Evolutionary conservation across 2,329 filamentous ascomycete genomes (phyloP).

Genomic region (Orbilia quercus): DNA sequence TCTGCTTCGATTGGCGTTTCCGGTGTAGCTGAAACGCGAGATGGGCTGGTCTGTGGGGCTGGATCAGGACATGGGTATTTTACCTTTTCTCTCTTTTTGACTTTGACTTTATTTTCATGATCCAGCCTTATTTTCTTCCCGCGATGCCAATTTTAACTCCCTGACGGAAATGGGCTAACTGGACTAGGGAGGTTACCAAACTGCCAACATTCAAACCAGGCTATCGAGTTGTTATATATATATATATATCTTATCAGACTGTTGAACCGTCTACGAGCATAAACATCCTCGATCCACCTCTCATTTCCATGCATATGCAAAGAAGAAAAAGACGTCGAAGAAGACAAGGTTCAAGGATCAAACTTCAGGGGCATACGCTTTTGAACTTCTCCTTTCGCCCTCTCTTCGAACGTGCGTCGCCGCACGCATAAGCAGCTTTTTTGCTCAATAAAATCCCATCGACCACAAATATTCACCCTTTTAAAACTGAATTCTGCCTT

Average conservation of each 20-base stretch:
- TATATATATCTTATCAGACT: too few species aligned
- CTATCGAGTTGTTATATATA: too few species aligned
- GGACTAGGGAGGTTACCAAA: neutral
- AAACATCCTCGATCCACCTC: too few species aligned
- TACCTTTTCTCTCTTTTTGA: too few species aligned
- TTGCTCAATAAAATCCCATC: constrained; percentile 1
- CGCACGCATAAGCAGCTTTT: constrained; percentile 4
- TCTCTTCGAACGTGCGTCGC: constrained; percentile 4
- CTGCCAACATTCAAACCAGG: neutral
- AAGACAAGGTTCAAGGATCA: neutral
- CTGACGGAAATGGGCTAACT: neutral
- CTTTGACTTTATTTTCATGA: too few species aligned
- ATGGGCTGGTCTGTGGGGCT: constrained; percentile 27
- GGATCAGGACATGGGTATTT: constrained; percentile 46
- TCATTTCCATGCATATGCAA: too few species aligned
- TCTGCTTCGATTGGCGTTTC: constrained; percentile 54
- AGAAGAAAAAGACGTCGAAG: too few species aligned
- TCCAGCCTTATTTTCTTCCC: constrained; percentile 1
- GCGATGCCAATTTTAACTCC: constrained; percentile 8
- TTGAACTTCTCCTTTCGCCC: constrained; percentile 20
- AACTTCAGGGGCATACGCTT: neutral
- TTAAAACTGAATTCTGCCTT: constrained; percentile 5
- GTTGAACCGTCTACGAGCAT: neutral
- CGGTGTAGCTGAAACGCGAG: constrained; percentile 50
- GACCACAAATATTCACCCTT: neutral